phyloP scores from a whole-genome alignment of 345 rosid species.

The Aethionema arabicum region DNA sequence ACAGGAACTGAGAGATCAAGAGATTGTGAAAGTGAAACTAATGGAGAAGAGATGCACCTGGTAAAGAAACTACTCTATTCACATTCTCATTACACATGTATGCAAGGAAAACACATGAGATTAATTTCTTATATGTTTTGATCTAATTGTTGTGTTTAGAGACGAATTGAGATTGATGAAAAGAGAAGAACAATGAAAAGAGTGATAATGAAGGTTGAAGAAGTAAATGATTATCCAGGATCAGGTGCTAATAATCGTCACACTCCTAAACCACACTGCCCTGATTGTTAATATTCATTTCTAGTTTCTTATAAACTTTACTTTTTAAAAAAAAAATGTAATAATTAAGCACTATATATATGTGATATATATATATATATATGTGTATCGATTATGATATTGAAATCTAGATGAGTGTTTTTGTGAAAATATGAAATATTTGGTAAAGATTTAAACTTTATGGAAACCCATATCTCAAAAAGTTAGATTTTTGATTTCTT shows the following conservation, averaged over 20 bases:
- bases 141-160: conserved; percentile 23
- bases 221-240: conserved; percentile 70
- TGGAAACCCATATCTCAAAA: conserved; percentile 24
- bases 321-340: conserved; percentile 2
- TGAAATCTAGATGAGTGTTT: conserved; percentile 14
- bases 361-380: conserved; percentile 2
- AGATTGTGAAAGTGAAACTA: conserved; percentile 6
- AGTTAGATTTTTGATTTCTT: neutral
- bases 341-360: conserved; percentile 12
- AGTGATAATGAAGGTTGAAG: conserved; percentile 40
- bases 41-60: conserved; percentile 8
- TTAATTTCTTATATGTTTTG: conserved; percentile 3
- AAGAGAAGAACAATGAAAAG: conserved; percentile 16
- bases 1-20: conserved; percentile 11
- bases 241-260: conserved; percentile 80
- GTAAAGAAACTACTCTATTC: conserved; percentile 19
- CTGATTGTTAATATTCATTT: conserved; percentile 39
- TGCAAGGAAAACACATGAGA: neutral
- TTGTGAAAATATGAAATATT: conserved; percentile 25
- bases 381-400: conserved; percentile 4
- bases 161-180: conserved; percentile 15
- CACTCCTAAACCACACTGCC: conserved; percentile 54
- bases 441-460: conserved; percentile 20
- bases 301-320: conserved; percentile 17
- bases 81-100: conserved; percentile 12